phyloP scores from a whole-genome alignment of 306 rosid genomes.

The Canavalia ensiformis region DNA sequence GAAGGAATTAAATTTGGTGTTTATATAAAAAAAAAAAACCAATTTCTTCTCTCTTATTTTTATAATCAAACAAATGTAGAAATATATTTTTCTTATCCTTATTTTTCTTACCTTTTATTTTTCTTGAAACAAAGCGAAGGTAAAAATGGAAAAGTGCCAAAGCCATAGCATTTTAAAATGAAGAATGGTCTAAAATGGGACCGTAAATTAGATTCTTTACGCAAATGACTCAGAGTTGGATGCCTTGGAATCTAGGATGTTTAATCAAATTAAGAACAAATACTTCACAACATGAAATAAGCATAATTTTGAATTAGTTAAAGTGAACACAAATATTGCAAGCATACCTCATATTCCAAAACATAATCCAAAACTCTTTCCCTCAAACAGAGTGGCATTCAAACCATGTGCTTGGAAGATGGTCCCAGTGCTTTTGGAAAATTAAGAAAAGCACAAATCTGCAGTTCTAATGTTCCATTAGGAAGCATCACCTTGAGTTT shows the following conservation, averaged over 20 bases:
- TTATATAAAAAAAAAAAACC: no score
- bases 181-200: neutral
- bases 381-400: neutral
- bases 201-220: constrained; percentile 5
- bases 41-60: no score
- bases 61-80: no score
- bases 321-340: constrained; percentile 6
- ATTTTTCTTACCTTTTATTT: neutral
- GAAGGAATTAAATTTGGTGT: no score
- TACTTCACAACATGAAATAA: constrained; percentile 10
- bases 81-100: no score
- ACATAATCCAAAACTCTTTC: neutral
- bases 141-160: neutral
- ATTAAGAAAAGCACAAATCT: neutral
- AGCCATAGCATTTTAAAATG: neutral
- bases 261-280: constrained; percentile 20
- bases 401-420: constrained; percentile 36
- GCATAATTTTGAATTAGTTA: neutral
- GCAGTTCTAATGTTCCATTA: neutral
- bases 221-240: constrained; percentile 13
- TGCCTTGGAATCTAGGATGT: constrained; percentile 23
- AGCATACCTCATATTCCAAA: constrained; percentile 3
- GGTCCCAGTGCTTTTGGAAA: constrained; percentile 12
- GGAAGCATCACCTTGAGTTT: neutral
- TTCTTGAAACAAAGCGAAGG: no score